A percentile compares a stretch with the other conserved stretches of the same genome.
Evolutionary conservation across 495 filamentous ascomycete species (phyloP).

Genomic region (Aspergillus nanangensis): DNA sequence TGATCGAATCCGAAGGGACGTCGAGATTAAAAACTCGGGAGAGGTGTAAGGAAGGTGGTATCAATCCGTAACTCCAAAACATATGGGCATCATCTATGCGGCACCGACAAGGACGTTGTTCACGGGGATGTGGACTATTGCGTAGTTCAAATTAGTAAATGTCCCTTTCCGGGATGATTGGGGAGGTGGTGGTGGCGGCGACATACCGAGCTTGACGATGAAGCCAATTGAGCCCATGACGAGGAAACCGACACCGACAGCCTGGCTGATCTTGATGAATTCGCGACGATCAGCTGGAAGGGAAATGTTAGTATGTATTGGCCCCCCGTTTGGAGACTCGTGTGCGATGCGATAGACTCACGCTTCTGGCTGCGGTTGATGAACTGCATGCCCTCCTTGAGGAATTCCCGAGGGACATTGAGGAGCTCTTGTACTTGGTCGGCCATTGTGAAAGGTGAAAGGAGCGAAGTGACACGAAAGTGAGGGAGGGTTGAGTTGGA

Average conservation of each 20-base stretch:
- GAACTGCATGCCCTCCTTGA: conserved; percentile 73
- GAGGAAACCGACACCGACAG: conserved; percentile 88
- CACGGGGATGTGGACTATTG: conserved; percentile 71
- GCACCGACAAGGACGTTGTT: conserved; percentile 79
- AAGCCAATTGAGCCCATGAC: conserved; percentile 85
- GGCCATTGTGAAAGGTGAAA: conserved; percentile 43
- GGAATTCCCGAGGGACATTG: conserved; percentile 72
- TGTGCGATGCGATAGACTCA: too few relatives aligned
- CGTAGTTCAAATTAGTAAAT: neutral
- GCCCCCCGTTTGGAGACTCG: too few relatives aligned
- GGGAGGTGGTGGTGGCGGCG: neutral
- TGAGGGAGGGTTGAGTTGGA: neutral
- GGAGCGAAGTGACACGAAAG: neutral
- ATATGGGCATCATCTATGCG: conserved; percentile 41
- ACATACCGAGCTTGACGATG: conserved; percentile 86
- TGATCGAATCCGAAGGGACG: neutral
- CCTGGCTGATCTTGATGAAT: conserved; percentile 93
- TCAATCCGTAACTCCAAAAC: neutral
- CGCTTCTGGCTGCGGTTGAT: conserved; percentile 77
- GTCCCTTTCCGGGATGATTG: conserved; percentile 1
- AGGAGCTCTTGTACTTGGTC: conserved; percentile 70
- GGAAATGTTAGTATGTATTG: neutral
- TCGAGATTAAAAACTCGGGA: neutral
- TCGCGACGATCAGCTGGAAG: conserved; percentile 69
- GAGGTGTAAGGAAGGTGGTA: neutral